Evolutionary conservation across 73 alveolate species (phyloP), one percentile per base, ranked within the genome.

Genomic region (Paramecium biaurelia): DNA sequence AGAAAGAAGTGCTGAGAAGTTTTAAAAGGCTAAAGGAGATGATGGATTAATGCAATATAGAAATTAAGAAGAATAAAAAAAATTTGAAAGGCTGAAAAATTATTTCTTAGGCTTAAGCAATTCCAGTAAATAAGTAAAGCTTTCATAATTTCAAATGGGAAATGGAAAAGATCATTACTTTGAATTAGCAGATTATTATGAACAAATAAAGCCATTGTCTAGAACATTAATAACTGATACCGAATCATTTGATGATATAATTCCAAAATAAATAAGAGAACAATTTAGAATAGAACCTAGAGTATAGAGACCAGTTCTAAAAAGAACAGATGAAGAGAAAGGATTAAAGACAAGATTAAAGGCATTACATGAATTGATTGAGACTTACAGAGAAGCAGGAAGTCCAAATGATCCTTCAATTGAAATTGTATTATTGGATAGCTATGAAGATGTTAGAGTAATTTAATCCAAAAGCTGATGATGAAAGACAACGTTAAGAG

Each of bases 131-230:
- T 34, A 72, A 34, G 63, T 72, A 34, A 21, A 72, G 26, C 58
- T 72, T 26, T 67, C 86, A 5, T 9, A 38, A 35, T 72, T 28
- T 37, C 38, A 72, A 42, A 72, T 72, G 86, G 58, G 58, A 15
- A 38, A 35, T 32, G 58, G 58, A 34, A 72, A 35, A 9, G 56
- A 72, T 20, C 56, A 35, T 32, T 72, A 72, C 11, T 72, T 35
- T 72, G 86, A 72, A 72, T 72, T 72, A 37, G 86, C 86, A 72
- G 86, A 72, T 18, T 72, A 72, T 37, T 72, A 35, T 12, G 59
- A 72, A 8, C 8, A 72, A 28, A 11, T 35, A 38, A 72, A 72
- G 24, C 59, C 56, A 35, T 24, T 38, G n/a, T 23, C 38, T 20
- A 72, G 58, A n/a, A 72, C 86, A 28, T 37, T 72, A 38, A 72